Evolutionary conservation across 805 yeast species (phyloP), one percentile per base, ranked within the genome.

Genomic region (Kuraishia molischiana): DNA sequence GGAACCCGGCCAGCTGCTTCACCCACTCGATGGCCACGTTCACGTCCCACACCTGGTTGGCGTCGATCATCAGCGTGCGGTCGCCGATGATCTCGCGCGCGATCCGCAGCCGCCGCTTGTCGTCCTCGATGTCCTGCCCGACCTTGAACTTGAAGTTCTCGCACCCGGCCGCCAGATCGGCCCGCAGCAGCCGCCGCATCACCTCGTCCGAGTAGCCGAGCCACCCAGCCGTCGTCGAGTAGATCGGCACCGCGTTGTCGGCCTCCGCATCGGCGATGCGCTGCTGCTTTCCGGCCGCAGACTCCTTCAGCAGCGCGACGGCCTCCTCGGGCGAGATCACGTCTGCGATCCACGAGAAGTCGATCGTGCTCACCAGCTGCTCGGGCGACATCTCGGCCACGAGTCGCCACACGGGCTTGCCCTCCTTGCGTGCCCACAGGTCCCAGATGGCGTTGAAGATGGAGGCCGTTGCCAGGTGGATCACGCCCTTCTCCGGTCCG

Each of bases 171-270:
- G 46, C 60, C 29, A 60, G 41, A 26, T 62, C 52, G 38, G 60
- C 58, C 29, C 49, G 41, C 20, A 61, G 42, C 26, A 61, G 43
- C 13, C 41, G 36, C 34, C 53, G 53, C 64, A 64, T 62, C 40
- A 62, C 62, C 21, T 64, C 68, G 34, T 62, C 69, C 24, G 51
- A 43, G 42, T 59, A 64, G 2, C 66, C 68, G n/a, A 64, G 49
- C 69, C 69, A 64, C 14, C 69, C 69, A 5, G 69, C 69, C 21
- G 64, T 52, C 11, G 69, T 64, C 22, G 69, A 62, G 42, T 64
- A 64, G 4, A 64, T 64, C 2, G 67, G 69, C 17, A 64, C 69
- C 3, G 67, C 69, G 5, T 40, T 38, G 41, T 55, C 51, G 24
- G 46, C 42, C 18, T 41, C 30, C 3, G 66, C 67, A 15, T 56